phyloP scores from a whole-genome alignment of 352 stramenopile species.

The Halophytophthora polymorphica region DNA sequence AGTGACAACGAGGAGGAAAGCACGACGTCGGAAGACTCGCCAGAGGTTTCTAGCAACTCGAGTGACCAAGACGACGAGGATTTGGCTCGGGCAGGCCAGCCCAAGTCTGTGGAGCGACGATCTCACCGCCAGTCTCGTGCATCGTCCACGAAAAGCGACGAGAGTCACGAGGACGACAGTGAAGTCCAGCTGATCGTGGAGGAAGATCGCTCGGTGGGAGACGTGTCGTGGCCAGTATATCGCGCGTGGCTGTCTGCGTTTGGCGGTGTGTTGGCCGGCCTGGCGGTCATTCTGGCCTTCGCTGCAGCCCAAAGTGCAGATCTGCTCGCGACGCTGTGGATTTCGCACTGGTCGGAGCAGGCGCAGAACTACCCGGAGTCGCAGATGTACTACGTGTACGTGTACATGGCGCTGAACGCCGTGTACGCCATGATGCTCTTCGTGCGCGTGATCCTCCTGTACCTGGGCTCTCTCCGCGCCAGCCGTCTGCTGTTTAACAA shows the following conservation, averaged over 20 bases:
- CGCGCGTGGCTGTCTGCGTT: conserved; percentile 64
- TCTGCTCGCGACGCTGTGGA: conserved; percentile 79
- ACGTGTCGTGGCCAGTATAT: conserved; percentile 70
- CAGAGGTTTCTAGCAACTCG: conserved; percentile 15
- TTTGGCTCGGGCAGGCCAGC: conserved; percentile 13
- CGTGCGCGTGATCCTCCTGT: conserved; percentile 56
- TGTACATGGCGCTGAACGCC: conserved; percentile 80
- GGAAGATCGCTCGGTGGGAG: conserved; percentile 70
- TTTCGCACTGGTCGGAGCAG: conserved; percentile 93
- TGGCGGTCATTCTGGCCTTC: conserved; percentile 55
- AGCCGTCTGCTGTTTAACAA: conserved; percentile 57
- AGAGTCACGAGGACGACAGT: conserved; percentile 32
- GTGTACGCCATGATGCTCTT: conserved; percentile 57
- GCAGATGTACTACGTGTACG: conserved; percentile 77
- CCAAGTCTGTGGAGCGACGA: conserved; percentile 23
- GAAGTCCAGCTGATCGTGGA: conserved; percentile 57
- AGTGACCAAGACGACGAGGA: conserved; percentile 33
- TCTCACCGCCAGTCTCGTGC: conserved; percentile 41
- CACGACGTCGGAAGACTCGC: conserved; percentile 9
- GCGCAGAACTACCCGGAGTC: conserved; percentile 44
- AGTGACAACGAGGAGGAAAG: conserved; percentile 50
- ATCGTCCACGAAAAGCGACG: conserved; percentile 55
- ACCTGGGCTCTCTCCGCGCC: conserved; percentile 57
- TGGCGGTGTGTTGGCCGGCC: conserved; percentile 42
- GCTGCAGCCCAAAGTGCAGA: conserved; percentile 45